phyloP scores from a whole-genome alignment of 1,139 yeast species.

The Debaryomyces singareniensis region DNA sequence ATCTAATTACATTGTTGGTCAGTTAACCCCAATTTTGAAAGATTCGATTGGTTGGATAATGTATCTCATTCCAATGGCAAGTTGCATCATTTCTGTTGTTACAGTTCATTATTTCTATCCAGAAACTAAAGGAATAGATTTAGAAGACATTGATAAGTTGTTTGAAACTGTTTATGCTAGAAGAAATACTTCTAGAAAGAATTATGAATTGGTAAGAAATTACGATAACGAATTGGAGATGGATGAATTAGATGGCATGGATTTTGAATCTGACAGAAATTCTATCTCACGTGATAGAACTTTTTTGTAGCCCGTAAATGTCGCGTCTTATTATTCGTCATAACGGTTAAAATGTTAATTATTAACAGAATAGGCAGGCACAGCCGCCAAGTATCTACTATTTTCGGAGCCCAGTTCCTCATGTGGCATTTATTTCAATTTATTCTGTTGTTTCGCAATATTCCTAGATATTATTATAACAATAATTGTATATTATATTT shows the following conservation, averaged over 20 bases:
- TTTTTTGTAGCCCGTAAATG: neutral
- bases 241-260: conserved; percentile 3
- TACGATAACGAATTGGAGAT: neutral
- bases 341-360: too few species aligned
- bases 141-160: conserved; percentile 83
- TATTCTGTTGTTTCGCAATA: too few species aligned
- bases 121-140: conserved; percentile 81
- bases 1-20: conserved; percentile 50
- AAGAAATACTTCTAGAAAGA: conserved; percentile 12
- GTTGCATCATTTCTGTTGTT: conserved; percentile 38
- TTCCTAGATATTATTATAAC: too few species aligned
- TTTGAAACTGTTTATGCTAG: conserved; percentile 50
- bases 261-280: conserved; percentile 8
- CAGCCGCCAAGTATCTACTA: too few species aligned
- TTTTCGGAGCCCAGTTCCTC: too few species aligned
- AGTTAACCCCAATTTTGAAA: conserved; percentile 45
- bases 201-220: conserved; percentile 10
- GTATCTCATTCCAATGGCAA: conserved; percentile 43
- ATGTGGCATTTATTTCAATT: too few species aligned
- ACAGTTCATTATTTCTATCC: conserved; percentile 69
- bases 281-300: neutral
- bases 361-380: too few species aligned
- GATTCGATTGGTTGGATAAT: conserved; percentile 44
- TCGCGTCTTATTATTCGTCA: too few species aligned
- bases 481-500: too few species aligned